Base-by-base conservation (phyloP, 202 grass and related monocot species). In the Panicum hallii region DNA sequence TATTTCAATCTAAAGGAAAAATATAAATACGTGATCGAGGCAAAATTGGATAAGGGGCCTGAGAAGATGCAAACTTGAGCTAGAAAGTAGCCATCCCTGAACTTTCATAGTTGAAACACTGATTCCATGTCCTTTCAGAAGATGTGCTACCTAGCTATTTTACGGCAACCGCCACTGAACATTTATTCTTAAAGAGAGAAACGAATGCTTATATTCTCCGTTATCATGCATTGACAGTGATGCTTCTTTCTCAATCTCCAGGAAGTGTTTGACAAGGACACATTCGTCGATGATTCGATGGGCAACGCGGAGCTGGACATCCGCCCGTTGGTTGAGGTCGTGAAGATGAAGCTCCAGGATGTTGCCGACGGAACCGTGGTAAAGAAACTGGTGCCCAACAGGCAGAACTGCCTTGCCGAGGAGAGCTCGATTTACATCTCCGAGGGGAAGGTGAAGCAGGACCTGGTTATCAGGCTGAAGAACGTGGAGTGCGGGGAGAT, bases 231-330 rank as follows among this genome's bases (percentile, higher is more conserved):
- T 12, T 49, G 34, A 69, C 58, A 71, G 16, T 71, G 58, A 55
- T 38, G 4, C 28, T 22, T 16, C 52, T 55, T 43, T 67, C n/a
- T 82, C 19, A 13, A 40, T 56, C 76, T 60, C 80, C 85, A 98
- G 95, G 63, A 95, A 77, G 95, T 98, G 9, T 98, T 69, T 11
- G 95, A 98, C 83, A 93, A 95, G 85, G 95, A 93, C 74, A 84
- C 70, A 2, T 90, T 98, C 79, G 67, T 38, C 16, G 92, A 95
- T 12, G 95, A 98, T 57, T 20, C 79, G 42, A 98, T 98, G 95
- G 95, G 95, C 36, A 45, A 85, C 23, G 95, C 92, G 3, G 92
- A 95, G 65, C 60, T 98, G 45, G 92, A 98, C 85, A 90, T 98
- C 41, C 48, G 67, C 12, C 69, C 89, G 6, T 58, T 97, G 62